These are phyloP conservation scores for Boletus rubropictus DNA, from an alignment of 768 basidiomycete genomes.

Conservation along the genomic window DNA sequence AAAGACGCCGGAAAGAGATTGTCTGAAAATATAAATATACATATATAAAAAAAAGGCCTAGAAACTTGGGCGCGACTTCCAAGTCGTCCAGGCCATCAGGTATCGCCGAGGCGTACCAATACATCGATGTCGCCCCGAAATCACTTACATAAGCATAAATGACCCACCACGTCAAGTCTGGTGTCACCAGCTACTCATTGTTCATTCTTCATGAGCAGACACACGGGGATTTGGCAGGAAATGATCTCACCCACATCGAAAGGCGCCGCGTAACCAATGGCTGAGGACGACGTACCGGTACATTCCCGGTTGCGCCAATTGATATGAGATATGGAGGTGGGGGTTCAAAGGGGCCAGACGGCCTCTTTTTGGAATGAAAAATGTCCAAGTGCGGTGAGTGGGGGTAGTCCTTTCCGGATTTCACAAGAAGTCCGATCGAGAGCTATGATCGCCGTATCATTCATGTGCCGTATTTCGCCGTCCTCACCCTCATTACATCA, in stretches of 20 bases:
- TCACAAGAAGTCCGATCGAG: constrained; percentile 18
- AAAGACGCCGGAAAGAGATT: constrained; percentile 1
- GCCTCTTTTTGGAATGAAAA: constrained; percentile 22
- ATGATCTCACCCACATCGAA: constrained; percentile 7
- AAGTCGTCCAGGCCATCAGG: neutral
- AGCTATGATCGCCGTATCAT: constrained; percentile 21
- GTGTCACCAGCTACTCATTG: neutral
- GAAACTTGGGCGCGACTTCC: neutral
- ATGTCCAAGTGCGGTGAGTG: constrained; percentile 17
- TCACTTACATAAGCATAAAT: no score
- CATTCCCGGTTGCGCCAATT: no score
- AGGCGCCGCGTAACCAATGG: constrained; percentile 5
- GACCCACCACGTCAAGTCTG: no score
- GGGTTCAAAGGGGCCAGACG: constrained; percentile 7
- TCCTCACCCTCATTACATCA: constrained; percentile 11
- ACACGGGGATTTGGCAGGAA: neutral
- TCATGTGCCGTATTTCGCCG: constrained; percentile 11
- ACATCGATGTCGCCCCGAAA: neutral
- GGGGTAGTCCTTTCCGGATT: constrained; percentile 4
- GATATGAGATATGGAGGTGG: constrained; percentile 14
- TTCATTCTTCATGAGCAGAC: constrained; percentile 8
- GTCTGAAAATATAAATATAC: no score
- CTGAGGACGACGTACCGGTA: neutral
- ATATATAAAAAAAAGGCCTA: constrained; percentile 6
- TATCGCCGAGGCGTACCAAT: constrained; percentile 16